A percentile compares a stretch with the other conserved stretches of the same genome.
Conservation (phyloP, 164 flowering plant species). For the Nymphaea colorata region DNA sequence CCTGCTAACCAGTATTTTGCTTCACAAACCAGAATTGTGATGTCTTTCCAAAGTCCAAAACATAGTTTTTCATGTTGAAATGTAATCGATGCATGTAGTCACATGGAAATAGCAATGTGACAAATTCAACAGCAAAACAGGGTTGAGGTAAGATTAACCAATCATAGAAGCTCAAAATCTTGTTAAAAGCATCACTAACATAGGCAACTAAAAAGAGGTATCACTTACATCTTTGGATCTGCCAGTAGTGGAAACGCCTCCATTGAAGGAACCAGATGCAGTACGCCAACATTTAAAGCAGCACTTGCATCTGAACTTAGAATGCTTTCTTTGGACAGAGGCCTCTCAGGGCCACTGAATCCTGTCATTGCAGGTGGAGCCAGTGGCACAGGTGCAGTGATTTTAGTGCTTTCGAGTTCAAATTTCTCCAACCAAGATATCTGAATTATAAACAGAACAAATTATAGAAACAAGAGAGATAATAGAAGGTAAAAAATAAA, state of each 20-base stretch:
- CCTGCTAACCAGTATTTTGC: no score
- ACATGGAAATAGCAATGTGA: no score
- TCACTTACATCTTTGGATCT: slow-evolving; percentile 59
- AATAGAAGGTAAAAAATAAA: neutral
- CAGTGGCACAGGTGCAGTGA: slow-evolving; percentile 96
- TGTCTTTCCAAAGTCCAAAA: no score
- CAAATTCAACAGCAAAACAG: no score
- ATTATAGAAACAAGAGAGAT: neutral
- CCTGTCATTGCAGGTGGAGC: slow-evolving; percentile 89
- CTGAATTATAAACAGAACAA: slow-evolving; percentile 23
- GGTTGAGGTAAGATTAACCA: no score
- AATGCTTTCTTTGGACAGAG: slow-evolving; percentile 70
- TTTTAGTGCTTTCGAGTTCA: slow-evolving; percentile 84
- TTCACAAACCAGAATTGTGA: no score
- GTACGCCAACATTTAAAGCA: slow-evolving; percentile 83
- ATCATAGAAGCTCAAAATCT: no score
- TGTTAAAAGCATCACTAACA: no score
- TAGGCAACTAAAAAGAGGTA: neutral
- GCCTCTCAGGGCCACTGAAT: slow-evolving; percentile 94
- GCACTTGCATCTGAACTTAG: slow-evolving; percentile 78
- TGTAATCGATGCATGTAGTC: no score
- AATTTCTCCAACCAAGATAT: slow-evolving; percentile 99
- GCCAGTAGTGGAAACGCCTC: slow-evolving; percentile 91
- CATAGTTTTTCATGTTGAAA: no score
- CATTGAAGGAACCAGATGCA: slow-evolving; percentile 85